Evolutionary conservation across 2,329 filamentous ascomycete genomes (phyloP), one percentile per base, ranked within the genome.

Genomic region (Colletotrichum euphorbiae): DNA sequence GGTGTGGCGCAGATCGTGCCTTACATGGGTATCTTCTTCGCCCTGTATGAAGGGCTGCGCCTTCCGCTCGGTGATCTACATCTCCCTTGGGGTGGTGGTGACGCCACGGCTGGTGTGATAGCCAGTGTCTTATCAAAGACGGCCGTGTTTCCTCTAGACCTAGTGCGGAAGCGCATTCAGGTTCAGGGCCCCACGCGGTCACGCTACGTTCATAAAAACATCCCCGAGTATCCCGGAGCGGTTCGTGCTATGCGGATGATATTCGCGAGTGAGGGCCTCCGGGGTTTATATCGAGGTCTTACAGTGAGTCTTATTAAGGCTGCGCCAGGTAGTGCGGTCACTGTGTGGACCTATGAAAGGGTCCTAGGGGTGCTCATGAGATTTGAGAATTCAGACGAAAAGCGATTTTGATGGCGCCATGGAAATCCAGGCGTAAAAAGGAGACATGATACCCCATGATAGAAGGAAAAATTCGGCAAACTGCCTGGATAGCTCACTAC

Each of bases 21-120:
- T 2, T 97, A 95, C 78, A 99, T 99, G 96, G 96, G 96, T 13
- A 84, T 97, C 2, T 98, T 99, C 82, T 99, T 99, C 80, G 88
- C 92, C 38, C 87, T 89, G 45, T 99, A 98, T 81, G 96, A 99
- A 79, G 84, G 86, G 9, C 81, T 97, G 57, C 85, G 92, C 6
- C 77, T 88, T 6, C 87, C 85, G 0, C 78, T 95, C 51, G 82
- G 83, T 6, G 75, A 76, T 6, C 73, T 89, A 17, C 77, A 86
- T 9, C 77, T 92, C 72, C 90, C 90, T 0, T 90, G 91, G 77
- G 93, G 94, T 19, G 90, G 90, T 15, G 91, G 91, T 2, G 94
- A 98, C 78, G 96, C 95, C 0, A 86, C 90, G 1, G 93, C 95
- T 1, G 96, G 96, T 6, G 84, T 96, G 3, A 71, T 92, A 2